phyloP scores from a whole-genome alignment of 495 filamentous ascomycete genomes.

The Tetracladium setigerum region DNA sequence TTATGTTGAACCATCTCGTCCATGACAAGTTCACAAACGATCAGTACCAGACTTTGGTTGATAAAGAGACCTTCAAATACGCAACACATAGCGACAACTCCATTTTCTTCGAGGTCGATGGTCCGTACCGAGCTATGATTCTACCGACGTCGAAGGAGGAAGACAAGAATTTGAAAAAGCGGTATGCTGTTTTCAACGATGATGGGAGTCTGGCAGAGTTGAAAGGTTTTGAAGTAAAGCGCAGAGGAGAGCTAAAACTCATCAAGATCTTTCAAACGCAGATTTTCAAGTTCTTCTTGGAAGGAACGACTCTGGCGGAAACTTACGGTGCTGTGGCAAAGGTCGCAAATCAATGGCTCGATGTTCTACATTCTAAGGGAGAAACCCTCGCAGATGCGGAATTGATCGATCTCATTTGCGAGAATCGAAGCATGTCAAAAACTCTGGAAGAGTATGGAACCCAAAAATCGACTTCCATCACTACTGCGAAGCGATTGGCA shows the following conservation, averaged over 20 bases:
- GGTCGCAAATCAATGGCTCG: slow-evolving; percentile 93
- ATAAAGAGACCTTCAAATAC: slow-evolving; percentile 76
- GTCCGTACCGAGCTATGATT: slow-evolving; percentile 96
- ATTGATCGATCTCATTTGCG: slow-evolving; percentile 95
- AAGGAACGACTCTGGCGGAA: slow-evolving; percentile 76
- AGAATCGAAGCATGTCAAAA: slow-evolving; percentile 97
- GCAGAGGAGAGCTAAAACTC: slow-evolving; percentile 94
- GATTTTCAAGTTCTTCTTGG: slow-evolving; percentile 98
- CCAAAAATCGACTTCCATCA: slow-evolving; percentile 97
- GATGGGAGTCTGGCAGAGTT: slow-evolving; percentile 94
- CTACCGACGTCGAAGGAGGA: slow-evolving; percentile 96
- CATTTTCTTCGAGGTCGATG: slow-evolving; percentile 99
- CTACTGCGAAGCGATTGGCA: slow-evolving; percentile 89
- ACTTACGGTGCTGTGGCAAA: slow-evolving; percentile 89
- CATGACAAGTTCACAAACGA: slow-evolving; percentile 94
- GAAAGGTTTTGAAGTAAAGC: slow-evolving; percentile 97
- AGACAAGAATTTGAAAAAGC: slow-evolving; percentile 98
- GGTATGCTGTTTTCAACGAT: slow-evolving; percentile 98
- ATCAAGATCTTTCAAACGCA: slow-evolving; percentile 99
- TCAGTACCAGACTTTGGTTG: slow-evolving; percentile 86
- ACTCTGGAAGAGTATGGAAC: slow-evolving; percentile 89
- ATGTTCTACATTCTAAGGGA: slow-evolving; percentile 83
- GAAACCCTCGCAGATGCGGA: slow-evolving; percentile 89
- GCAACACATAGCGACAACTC: slow-evolving; percentile 96
- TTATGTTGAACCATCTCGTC: slow-evolving; percentile 98